Base-by-base conservation (phyloP, 2,329 filamentous ascomycete genomes). In the Coniosporium tulheliwenetii region DNA sequence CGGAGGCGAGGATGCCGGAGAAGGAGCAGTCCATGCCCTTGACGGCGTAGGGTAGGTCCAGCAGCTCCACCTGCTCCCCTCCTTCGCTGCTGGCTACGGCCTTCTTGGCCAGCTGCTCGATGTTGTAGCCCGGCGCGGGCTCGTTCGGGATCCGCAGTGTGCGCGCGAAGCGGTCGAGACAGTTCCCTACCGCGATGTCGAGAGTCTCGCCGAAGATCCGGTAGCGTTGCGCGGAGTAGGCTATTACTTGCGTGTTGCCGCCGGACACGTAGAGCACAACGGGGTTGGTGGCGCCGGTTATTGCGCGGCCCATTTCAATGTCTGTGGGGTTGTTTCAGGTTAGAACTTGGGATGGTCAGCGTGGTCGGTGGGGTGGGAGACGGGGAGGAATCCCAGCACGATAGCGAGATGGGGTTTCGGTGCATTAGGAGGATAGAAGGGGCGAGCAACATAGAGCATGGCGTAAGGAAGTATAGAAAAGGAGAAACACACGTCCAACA, bases 21-120 rank as follows among this genome's bases (percentile, higher is more conserved):
- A 98, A 96, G 16, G 83, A 91, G 53, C 86, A 93, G 60, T 98
- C 91, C 91, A 98, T 98, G 39, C 91, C 91, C 63, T 98, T 98
- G 47, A 98, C 91, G 2, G 87, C 78, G 56, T 98, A 98, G 2
- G 91, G 91, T 26, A 98, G 67, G 49, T 96, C 89, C 13, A 96
- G 69, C 33, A 98, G 65, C 19, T 26, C 19, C 19, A 26, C 19
- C 19, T 26, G 19, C 19, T 26, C 19, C 7, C 7, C 19, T 7
- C 19, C 19, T 26, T 26, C 19, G 19, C 19, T 26, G 19, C 19
- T 26, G 19, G 19, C 19, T 26, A 15, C 74, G 1, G 75, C 75
- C 41, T 79, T 77, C 59, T 81, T 79, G 50, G 91, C 91, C 39
- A 96, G 67, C 63, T 94, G 85, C 66, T 98, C 91, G 50, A 98